A percentile compares a stretch with the other conserved stretches of the same genome.
phyloP scores from a whole-genome alignment of 176 grass and related monocot species.

The sorghum (Sorghum bicolor) region Sorghum_bicolor_NCBIv3 NC_012872.2:1435501-1436000 shows the following conservation, averaged over 20 bases:
- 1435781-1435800: too few species aligned
- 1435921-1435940: constrained; percentile 45
- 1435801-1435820: too few species aligned
- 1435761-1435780: constrained; percentile 92
- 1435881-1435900: constrained; percentile 67
- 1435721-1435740: constrained; percentile 85
- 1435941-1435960: constrained; percentile 83
- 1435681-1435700: not conserved
- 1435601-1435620: constrained; percentile 75
- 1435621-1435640: constrained; percentile 67
- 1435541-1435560: constrained; percentile 53
- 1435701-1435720: constrained; percentile 53
- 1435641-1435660: constrained; percentile 49
- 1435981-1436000: constrained; percentile 70
- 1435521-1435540: constrained; percentile 58
- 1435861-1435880: constrained; percentile 63
- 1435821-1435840: constrained; percentile 50
- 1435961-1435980: constrained; percentile 72
- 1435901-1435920: constrained; percentile 52
- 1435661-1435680: constrained; percentile 29
- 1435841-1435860: constrained; percentile 80
- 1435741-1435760: constrained; percentile 76
- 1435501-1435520: constrained; percentile 69
- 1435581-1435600: constrained; percentile 90
- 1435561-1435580: constrained; percentile 66